Percentiles rank a stretch among this genome's conserved stretches.
Conservation (phyloP, 139 green algal species). For the Micromonas pusilla region DNA sequence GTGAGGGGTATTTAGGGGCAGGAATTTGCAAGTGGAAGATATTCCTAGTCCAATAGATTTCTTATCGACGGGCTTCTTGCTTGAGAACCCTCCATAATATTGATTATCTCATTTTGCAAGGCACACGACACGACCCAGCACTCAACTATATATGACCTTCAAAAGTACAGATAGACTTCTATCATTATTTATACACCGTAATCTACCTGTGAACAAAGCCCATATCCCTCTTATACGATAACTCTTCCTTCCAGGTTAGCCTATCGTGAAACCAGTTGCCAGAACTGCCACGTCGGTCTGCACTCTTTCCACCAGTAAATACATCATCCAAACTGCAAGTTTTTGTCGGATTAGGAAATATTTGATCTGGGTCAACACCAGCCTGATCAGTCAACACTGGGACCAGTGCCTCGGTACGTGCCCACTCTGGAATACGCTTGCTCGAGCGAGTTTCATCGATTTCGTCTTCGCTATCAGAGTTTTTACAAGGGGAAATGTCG, state of each 20-base stretch:
- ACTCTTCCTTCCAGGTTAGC: background rate
- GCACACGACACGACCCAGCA: no score
- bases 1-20: background rate
- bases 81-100: no score
- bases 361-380: conserved; percentile 9
- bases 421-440: conserved; percentile 16
- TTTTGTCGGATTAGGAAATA: conserved; percentile 10
- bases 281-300: background rate
- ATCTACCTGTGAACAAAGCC: background rate
- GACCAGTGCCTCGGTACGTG: background rate
- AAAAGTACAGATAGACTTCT: no score
- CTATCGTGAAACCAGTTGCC: conserved; percentile 19
- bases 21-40: background rate
- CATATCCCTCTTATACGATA: conserved; percentile 17
- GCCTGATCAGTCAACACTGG: conserved; percentile 4
- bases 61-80: no score
- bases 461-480: background rate
- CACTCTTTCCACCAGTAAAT: background rate
- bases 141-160: no score
- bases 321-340: conserved; percentile 5
- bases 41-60: background rate
- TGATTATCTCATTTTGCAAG: no score
- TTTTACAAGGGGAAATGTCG: background rate
- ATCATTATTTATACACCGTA: background rate
- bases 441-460: background rate